These are phyloP conservation scores for Xylaria grammica DNA, from an alignment of 495 filamentous ascomycete species.

Conservation along the genomic window DNA sequence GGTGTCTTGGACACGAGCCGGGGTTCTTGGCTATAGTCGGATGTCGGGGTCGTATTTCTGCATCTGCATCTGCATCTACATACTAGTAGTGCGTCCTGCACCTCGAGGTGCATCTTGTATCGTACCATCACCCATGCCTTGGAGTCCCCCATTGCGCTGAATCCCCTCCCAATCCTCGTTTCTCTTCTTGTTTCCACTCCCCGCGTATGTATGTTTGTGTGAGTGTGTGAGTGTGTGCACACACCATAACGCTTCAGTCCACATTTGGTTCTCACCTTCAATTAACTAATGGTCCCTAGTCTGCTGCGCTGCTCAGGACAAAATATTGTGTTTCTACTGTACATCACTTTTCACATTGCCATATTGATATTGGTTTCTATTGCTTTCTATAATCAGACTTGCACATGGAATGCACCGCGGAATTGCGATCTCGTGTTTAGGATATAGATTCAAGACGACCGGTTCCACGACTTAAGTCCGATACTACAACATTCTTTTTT, in stretches of 20 bases:
- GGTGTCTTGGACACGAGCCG: not conserved
- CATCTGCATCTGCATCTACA: slow-evolving; percentile 8
- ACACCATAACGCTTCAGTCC: slow-evolving; percentile 2
- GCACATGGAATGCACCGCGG: not conserved
- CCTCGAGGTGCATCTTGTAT: slow-evolving; percentile 6
- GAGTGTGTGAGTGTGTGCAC: slow-evolving; percentile 12
- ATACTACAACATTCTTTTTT: slow-evolving; percentile 5
- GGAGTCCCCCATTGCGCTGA: not conserved
- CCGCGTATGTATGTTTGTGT: slow-evolving; percentile 11
- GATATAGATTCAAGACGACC: slow-evolving; percentile 4
- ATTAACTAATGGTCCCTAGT: slow-evolving; percentile 20
- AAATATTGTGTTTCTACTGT: slow-evolving; percentile 11
- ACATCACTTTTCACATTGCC: not conserved
- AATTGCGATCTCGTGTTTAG: slow-evolving; percentile 8
- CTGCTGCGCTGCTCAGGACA: slow-evolving; percentile 14
- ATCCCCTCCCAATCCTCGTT: slow-evolving; percentile 1
- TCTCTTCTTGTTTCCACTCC: not conserved
- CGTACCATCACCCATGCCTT: slow-evolving; percentile 10
- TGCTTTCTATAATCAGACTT: slow-evolving; percentile 3
- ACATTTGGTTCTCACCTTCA: not conserved
- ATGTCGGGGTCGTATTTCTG: slow-evolving; percentile 16
- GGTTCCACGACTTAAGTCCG: slow-evolving; percentile 10
- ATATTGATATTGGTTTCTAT: not conserved
- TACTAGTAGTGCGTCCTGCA: too few relatives aligned
- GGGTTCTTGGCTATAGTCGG: slow-evolving; percentile 1